Evolutionary conservation across 441 rosid genomes (phyloP), one percentile per base, ranked within the genome.

Genomic region (Corymbia calophylla): DNA sequence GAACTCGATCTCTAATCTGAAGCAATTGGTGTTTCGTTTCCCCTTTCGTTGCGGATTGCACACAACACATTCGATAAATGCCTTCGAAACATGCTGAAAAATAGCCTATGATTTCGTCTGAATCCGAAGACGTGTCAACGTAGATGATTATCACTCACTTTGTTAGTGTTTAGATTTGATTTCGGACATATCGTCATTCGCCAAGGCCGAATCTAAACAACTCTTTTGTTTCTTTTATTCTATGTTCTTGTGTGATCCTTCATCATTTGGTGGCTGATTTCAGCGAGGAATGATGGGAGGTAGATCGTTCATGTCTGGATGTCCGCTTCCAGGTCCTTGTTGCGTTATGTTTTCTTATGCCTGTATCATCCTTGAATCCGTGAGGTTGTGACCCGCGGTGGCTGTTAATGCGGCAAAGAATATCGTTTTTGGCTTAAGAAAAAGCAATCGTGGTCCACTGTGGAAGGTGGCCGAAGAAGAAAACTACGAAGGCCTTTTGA

Each of bases 121-220:
- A 14, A 62, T 16, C 70, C 32, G 15, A 62, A 0, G 16, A 62
- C 18, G 9, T 16, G 0, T 29, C 0, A 5, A 29, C 9, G 8
- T 62, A 14, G 70, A 62, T 6, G 13, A 29, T 13, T 62, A 29
- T 29, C 32, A 62, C 32, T 62, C 29, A 29, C 29, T 62, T 6
- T 29, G 32, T 29, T 29, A 62, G 2, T 62, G 14, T 29, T 29
- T 62, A 62, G 70, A 62, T 29, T 62, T 29, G 18, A 29, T 16
- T 6, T 14, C 18, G 9, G 32, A 62, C 32, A 29, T 6, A 13
- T 29, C 70, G 0, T 62, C 18, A 29, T 62, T 29, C 32, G 3
- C 1, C 14, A 18, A 62, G 70, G 70, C 32, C 4, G 70, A 62
- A 62, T 62, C 18, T 31, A 29, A 62, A 62, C 32, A 29, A 8